A percentile compares a stretch with the other conserved stretches of the same genome.
Conservation (phyloP, 352 stramenopile species). For the Blastocystis sp. region DNA sequence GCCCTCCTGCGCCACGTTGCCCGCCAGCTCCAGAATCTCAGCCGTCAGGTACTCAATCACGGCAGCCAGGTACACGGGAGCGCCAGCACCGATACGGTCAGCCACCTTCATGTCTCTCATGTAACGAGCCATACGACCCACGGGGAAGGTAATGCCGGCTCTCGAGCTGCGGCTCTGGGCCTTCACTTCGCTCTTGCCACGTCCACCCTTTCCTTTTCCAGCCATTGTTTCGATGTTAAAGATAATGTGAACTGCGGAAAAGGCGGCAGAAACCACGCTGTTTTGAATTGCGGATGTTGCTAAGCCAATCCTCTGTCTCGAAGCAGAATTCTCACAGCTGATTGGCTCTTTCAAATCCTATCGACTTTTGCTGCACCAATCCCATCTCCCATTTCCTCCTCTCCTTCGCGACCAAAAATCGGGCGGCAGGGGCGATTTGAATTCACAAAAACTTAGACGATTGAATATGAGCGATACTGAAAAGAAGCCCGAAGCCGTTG, state of each 20-base stretch:
- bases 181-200: no score
- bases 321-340: not conserved
- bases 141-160: no score
- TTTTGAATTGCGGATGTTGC: not conserved
- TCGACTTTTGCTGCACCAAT: constrained; percentile 13
- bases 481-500: constrained; percentile 75
- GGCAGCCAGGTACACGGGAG: no score
- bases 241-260: constrained; percentile 1
- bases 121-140: no score
- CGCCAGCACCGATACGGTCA: no score
- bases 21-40: no score
- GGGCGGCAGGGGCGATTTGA: constrained; percentile 87
- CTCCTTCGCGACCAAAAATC: constrained; percentile 98
- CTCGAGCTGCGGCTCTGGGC: no score
- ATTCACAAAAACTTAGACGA: no score
- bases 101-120: no score
- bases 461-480: constrained; percentile 12
- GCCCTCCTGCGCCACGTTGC: no score
- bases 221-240: not conserved
- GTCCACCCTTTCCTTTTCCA: no score
- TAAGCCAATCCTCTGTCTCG: not conserved
- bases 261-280: not conserved
- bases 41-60: no score
- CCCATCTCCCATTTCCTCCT: constrained; percentile 5
- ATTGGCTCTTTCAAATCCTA: not conserved